phyloP scores from a whole-genome alignment of 306 rosid species.

The Ochetophila trinervis region DNA sequence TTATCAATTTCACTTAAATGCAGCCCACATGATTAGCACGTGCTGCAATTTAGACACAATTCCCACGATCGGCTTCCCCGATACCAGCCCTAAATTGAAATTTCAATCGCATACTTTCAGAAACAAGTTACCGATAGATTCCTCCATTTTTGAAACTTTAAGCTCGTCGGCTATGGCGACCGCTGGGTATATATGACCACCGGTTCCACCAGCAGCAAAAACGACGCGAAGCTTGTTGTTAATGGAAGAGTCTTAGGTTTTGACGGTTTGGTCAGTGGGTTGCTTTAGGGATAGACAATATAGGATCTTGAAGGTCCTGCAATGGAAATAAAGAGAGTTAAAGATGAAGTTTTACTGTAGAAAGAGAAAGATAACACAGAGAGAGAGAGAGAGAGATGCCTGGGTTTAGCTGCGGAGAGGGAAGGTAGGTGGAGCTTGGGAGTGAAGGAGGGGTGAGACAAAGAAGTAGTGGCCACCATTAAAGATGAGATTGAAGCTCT shows the following conservation, averaged over 20 bases:
- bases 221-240: conserved; percentile 44
- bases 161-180: conserved; percentile 81
- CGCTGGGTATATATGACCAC: conserved; percentile 68
- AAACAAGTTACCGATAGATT: too few species aligned
- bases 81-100: too few species aligned
- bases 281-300: conserved; percentile 34
- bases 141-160: conserved; percentile 21
- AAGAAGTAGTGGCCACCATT: conserved; percentile 34
- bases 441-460: conserved; percentile 13
- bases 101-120: too few species aligned
- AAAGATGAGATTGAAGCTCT: conserved; percentile 19
- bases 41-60: too few species aligned
- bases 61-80: too few species aligned
- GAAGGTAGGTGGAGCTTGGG: conserved; percentile 18
- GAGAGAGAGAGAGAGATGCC: conserved; percentile 25
- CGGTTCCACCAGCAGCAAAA: conserved; percentile 69
- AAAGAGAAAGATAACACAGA: background rate
- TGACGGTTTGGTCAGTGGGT: conserved; percentile 20
- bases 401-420: conserved; percentile 9
- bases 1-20: too few species aligned
- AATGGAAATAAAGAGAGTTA: conserved; percentile 10
- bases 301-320: conserved; percentile 31
- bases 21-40: too few species aligned
- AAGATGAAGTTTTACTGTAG: background rate
- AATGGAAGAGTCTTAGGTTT: conserved; percentile 28